Percentiles rank a stretch among this genome's conserved stretches.
These are phyloP conservation scores for Alnus rubra DNA, from an alignment of 306 rosid genomes.

Conservation along the genomic window DNA sequence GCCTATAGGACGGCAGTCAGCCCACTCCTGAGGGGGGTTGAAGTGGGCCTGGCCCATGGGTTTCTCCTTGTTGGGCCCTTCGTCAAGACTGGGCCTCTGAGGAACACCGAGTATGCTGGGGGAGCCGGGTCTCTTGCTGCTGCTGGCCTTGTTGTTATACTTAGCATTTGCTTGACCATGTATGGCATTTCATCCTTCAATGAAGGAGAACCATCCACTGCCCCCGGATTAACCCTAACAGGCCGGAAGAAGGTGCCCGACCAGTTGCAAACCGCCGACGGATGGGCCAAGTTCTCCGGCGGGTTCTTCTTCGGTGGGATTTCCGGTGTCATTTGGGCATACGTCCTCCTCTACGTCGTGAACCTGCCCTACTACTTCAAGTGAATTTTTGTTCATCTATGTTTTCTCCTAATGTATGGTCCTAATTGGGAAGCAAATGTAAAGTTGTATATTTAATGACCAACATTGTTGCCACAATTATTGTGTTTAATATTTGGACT, in stretches of 20 bases:
- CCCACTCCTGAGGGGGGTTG: conserved; percentile 85
- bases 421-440: conserved; percentile 21
- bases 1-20: conserved; percentile 90
- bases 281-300: conserved; percentile 95
- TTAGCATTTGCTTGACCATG: conserved; percentile 71
- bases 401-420: conserved; percentile 9
- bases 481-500: conserved; percentile 3
- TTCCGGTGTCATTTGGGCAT: conserved; percentile 95
- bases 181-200: conserved; percentile 84
- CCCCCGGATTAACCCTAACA: conserved; percentile 75
- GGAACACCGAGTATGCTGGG: conserved; percentile 70
- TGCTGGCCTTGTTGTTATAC: conserved; percentile 81
- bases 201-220: conserved; percentile 89
- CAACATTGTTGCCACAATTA: conserved; percentile 17
- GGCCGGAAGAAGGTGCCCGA: conserved; percentile 91
- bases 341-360: conserved; percentile 67
- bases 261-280: conserved; percentile 87
- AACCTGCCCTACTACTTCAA: conserved; percentile 84
- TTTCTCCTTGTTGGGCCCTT: conserved; percentile 85
- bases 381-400: conserved; percentile 34
- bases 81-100: conserved; percentile 86
- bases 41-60: conserved; percentile 94
- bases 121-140: conserved; percentile 86
- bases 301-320: conserved; percentile 98
- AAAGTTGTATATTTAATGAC: conserved; percentile 30